phyloP scores from a whole-genome alignment of 2,329 filamentous ascomycete species.

The Aspergillus latus region DNA sequence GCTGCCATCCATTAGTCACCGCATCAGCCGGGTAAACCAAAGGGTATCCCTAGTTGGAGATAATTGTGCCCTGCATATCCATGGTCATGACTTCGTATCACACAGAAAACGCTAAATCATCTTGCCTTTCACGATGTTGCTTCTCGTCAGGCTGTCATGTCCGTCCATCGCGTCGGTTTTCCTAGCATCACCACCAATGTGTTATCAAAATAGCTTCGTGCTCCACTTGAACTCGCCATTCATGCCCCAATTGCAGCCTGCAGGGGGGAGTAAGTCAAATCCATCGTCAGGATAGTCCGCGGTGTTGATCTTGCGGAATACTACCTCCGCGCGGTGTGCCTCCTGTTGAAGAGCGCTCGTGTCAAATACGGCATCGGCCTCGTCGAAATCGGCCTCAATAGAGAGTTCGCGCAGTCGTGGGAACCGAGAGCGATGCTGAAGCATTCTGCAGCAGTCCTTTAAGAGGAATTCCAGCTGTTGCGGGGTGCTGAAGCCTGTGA shows the following conservation, averaged over 20 bases:
- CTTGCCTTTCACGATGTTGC: background rate
- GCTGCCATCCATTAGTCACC: background rate
- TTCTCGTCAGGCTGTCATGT: background rate
- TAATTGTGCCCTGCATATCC: conserved; percentile 5
- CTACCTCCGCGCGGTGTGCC: background rate
- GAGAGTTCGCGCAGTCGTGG: conserved; percentile 4
- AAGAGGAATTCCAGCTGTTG: conserved; percentile 7
- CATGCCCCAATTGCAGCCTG: conserved; percentile 11
- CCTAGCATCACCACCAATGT: background rate
- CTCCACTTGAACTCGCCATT: conserved; percentile 12
- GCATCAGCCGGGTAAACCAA: conserved; percentile 1
- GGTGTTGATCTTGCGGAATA: conserved; percentile 3
- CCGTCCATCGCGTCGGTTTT: background rate
- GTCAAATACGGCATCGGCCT: background rate
- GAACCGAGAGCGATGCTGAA: conserved; percentile 1
- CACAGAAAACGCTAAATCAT: conserved; percentile 10
- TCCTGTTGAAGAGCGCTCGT: background rate
- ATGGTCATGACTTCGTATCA: conserved; percentile 11
- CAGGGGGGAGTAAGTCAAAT: background rate
- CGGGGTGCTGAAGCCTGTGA: conserved; percentile 8
- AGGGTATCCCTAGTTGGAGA: conserved; percentile 1
- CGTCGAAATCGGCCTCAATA: conserved; percentile 1
- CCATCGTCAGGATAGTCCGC: background rate
- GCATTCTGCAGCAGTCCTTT: background rate
- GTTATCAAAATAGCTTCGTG: conserved; percentile 4